A percentile compares a stretch with the other conserved stretches of the same genome.
Evolutionary conservation across 768 basidiomycete genomes (phyloP).

Genomic region (Kwoniella heveanensis): DNA sequence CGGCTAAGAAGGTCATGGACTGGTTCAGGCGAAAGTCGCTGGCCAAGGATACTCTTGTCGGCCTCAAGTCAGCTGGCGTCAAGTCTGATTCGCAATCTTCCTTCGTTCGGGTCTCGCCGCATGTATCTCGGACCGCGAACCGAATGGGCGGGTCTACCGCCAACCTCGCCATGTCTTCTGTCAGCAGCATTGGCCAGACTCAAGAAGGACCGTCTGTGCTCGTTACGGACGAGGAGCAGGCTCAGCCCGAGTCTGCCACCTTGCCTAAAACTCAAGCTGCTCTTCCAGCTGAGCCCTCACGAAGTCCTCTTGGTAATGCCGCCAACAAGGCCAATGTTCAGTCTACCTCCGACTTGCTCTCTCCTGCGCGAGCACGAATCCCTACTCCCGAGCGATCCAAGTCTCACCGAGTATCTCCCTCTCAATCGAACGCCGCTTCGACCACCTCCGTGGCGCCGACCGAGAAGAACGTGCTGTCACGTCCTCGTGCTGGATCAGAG

Average conservation of each 20-base stretch:
- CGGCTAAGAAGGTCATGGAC: conserved; percentile 92
- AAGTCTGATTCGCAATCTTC: conserved; percentile 36
- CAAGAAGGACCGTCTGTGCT: conserved; percentile 26
- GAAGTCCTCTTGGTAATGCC: conserved; percentile 24
- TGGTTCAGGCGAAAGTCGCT: conserved; percentile 74
- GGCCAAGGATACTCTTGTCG: conserved; percentile 42
- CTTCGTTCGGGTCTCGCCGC: conserved; percentile 38
- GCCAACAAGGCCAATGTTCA: conserved; percentile 34
- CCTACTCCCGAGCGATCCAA: conserved; percentile 31
- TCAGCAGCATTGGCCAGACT: conserved; percentile 34
- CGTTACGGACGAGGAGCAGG: conserved; percentile 9
- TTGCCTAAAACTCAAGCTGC: conserved; percentile 1
- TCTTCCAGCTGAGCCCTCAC: conserved; percentile 2
- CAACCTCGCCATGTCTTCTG: conserved; percentile 33
- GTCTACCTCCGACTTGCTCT: conserved; percentile 28
- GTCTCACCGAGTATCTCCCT: conserved; percentile 35
- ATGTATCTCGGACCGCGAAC: conserved; percentile 9
- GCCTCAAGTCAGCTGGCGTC: conserved; percentile 27
- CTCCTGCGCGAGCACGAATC: conserved; percentile 27
- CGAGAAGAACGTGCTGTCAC: conserved; percentile 18
- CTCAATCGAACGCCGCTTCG: conserved; percentile 4
- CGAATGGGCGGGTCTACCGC: conserved; percentile 18
- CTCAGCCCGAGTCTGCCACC: conserved; percentile 25
- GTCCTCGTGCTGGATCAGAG: conserved; percentile 43
- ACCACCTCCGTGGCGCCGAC: conserved; percentile 7